These are phyloP conservation scores for Incumbomyces lentus DNA, from an alignment of 2,329 filamentous ascomycete genomes.

Conservation along the genomic window DNA sequence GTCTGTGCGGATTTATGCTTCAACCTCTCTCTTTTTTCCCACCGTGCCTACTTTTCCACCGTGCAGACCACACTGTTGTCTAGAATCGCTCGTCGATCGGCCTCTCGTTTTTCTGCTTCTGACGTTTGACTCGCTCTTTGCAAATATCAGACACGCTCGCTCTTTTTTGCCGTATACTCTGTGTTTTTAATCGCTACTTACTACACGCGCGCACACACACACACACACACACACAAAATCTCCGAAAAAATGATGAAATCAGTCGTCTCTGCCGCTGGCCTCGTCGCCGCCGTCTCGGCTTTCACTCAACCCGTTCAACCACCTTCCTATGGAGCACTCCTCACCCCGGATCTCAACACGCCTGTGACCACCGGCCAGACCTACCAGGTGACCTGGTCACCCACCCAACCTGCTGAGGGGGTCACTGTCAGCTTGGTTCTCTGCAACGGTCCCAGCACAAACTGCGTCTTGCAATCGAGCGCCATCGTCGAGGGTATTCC, in stretches of 20 bases:
- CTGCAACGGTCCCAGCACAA: constrained; percentile 18
- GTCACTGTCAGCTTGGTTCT: constrained; percentile 20
- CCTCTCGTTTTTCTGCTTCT: constrained; percentile 4
- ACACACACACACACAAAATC: too few species aligned
- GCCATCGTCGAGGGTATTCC: constrained; percentile 18
- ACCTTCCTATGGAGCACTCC: constrained; percentile 17
- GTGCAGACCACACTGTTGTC: too few species aligned
- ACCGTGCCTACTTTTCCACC: too few species aligned
- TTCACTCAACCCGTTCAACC: constrained; percentile 14
- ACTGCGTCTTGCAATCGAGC: constrained; percentile 14
- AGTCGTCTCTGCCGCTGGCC: constrained; percentile 53
- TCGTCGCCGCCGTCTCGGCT: constrained; percentile 59
- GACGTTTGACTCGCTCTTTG: constrained; percentile 1
- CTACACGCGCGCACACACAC: too few species aligned
- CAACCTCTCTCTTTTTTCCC: background rate
- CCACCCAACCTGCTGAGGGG: constrained; percentile 13
- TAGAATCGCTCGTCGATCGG: constrained; percentile 3
- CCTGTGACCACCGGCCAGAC: constrained; percentile 18
- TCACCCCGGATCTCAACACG: constrained; percentile 13
- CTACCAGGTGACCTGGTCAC: constrained; percentile 18
- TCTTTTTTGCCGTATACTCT: too few species aligned
- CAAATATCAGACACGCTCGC: too few species aligned
- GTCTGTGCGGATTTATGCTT: constrained; percentile 1
- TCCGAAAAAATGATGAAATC: constrained; percentile 5
- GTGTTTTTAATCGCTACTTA: too few species aligned